These are phyloP conservation scores for Termitomyces bulborhizus DNA, from an alignment of 768 basidiomycete genomes.

Conservation along the genomic window DNA sequence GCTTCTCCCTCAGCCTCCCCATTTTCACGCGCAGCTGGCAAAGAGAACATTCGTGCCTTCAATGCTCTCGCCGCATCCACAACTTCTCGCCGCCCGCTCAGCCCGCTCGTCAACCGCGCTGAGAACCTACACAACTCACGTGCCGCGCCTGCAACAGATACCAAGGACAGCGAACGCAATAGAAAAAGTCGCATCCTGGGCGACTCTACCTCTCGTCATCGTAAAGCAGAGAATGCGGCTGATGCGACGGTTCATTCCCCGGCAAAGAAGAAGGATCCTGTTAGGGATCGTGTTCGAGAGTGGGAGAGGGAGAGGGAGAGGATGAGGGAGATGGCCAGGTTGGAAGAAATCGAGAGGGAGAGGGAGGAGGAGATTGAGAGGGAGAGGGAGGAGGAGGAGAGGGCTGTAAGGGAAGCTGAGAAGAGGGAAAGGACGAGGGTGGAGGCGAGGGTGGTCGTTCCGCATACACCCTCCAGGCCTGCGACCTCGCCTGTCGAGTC, in stretches of 20 bases:
- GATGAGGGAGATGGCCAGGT: slow-evolving; percentile 59
- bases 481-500: slow-evolving; percentile 6
- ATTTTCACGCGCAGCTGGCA: slow-evolving; percentile 23
- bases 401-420: not conserved
- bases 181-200: slow-evolving; percentile 27
- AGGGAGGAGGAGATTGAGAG: slow-evolving; percentile 36
- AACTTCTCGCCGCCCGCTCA: slow-evolving; percentile 26
- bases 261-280: slow-evolving; percentile 32
- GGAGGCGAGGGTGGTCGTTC: slow-evolving; percentile 25
- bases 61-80: slow-evolving; percentile 19
- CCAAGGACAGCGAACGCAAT: slow-evolving; percentile 13
- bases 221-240: slow-evolving; percentile 15
- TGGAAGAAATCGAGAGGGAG: slow-evolving; percentile 53
- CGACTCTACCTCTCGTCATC: slow-evolving; percentile 31
- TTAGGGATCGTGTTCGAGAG: slow-evolving; percentile 60
- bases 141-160: slow-evolving; percentile 9
- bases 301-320: slow-evolving; percentile 72
- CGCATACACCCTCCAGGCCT: slow-evolving; percentile 1
- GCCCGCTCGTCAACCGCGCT: slow-evolving; percentile 16
- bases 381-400: slow-evolving; percentile 24
- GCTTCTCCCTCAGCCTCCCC: slow-evolving; percentile 44
- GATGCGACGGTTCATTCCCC: not conserved
- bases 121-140: slow-evolving; percentile 17
- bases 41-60: slow-evolving; percentile 33
- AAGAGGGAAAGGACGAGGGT: slow-evolving; percentile 31